Conservation (phyloP, 176 grass and related monocot genomes). For the Rhipidocladum racemiflorum region DNA sequence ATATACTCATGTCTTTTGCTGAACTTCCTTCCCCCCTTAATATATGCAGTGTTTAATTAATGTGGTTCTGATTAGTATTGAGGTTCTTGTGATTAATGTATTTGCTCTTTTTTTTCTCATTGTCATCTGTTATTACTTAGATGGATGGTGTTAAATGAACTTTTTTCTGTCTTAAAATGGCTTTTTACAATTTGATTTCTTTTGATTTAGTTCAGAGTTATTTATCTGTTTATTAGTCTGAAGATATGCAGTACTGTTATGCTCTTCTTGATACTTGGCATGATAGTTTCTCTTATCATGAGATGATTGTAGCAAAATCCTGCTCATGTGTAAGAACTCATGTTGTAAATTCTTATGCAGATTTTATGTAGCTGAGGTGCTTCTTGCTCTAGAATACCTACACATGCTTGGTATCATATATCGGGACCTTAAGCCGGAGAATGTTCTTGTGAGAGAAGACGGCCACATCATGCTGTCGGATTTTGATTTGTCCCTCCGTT, state of each 20-base stretch:
- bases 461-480: constrained; percentile 90
- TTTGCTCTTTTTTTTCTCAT: background rate
- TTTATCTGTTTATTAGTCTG: background rate
- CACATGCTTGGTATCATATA: constrained; percentile 93
- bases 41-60: background rate
- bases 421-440: constrained; percentile 81
- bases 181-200: background rate
- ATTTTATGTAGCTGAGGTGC: constrained; percentile 77
- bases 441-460: constrained; percentile 81
- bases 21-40: background rate
- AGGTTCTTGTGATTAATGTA: background rate
- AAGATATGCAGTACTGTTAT: background rate
- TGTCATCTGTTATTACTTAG: background rate
- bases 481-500: constrained; percentile 77
- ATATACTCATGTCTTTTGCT: background rate
- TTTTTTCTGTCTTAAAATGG: background rate
- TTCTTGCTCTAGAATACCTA: constrained; percentile 76
- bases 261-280: background rate
- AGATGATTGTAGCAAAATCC: background rate
- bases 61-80: background rate
- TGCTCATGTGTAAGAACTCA: constrained; percentile 13
- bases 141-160: background rate
- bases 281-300: background rate
- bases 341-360: constrained; percentile 42
- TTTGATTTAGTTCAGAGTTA: background rate